phyloP scores from a whole-genome alignment of 129 eudicot genomes.

The Heracleum sosnowskyi region DNA sequence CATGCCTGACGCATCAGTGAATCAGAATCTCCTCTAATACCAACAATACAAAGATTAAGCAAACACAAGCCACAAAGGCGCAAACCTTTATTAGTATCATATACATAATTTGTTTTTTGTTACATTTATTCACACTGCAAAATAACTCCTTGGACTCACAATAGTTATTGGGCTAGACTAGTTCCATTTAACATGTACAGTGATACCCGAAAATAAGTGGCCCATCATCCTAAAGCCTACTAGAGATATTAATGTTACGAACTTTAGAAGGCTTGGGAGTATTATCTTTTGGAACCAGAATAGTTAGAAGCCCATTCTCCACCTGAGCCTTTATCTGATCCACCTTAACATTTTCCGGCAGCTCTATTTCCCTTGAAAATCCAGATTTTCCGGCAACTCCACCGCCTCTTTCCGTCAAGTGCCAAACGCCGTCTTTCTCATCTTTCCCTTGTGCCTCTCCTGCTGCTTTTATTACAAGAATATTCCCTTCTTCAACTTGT shows the following conservation, averaged over 20 bases:
- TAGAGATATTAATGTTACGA: conserved; percentile 56
- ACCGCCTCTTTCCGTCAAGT: conserved; percentile 65
- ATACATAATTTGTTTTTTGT: too few species aligned
- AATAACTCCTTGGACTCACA: too few species aligned
- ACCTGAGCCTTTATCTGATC: conserved; percentile 86
- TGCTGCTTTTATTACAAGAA: conserved; percentile 50
- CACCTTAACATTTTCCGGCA: conserved; percentile 76
- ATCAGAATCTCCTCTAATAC: too few species aligned
- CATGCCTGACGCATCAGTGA: too few species aligned
- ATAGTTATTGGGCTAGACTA: not conserved
- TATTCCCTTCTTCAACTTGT: conserved; percentile 82
- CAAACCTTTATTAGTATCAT: too few species aligned
- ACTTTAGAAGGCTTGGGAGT: conserved; percentile 55
- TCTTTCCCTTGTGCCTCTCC: conserved; percentile 23
- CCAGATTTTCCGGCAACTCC: conserved; percentile 15
- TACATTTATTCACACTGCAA: too few species aligned
- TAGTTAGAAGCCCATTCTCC: conserved; percentile 73
- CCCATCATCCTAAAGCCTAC: conserved; percentile 43
- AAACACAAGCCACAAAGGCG: too few species aligned
- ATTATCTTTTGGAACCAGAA: conserved; percentile 65
- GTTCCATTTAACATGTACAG: not conserved
- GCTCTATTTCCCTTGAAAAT: conserved; percentile 56
- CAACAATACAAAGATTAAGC: too few species aligned
- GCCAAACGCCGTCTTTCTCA: conserved; percentile 69
- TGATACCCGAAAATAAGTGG: not conserved